Percentiles rank a stretch among this genome's conserved stretches.
These are phyloP conservation scores for Emmonsia crescens DNA, from an alignment of 2,329 filamentous ascomycete species.

Conservation along the genomic window DNA sequence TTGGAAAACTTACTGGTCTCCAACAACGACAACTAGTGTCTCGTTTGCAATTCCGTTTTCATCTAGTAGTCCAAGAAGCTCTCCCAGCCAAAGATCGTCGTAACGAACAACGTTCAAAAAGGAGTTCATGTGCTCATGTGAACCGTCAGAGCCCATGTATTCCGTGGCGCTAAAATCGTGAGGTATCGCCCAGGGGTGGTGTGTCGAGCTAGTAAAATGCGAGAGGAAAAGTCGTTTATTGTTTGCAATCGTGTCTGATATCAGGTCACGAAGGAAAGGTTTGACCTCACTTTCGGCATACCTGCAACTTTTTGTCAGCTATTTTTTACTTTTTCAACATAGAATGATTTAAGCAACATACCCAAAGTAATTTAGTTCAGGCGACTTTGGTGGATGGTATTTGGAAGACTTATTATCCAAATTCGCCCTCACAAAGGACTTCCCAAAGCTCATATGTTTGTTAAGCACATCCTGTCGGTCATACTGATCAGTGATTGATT, in stretches of 20 bases:
- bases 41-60: constrained; percentile 35
- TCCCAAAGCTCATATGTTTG: constrained; percentile 27
- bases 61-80: constrained; percentile 32
- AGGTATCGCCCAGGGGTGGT: constrained; percentile 36
- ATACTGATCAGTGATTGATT: constrained; percentile 23
- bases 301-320: constrained; percentile 11
- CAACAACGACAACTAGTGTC: constrained; percentile 38
- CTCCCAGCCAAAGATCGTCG: constrained; percentile 30
- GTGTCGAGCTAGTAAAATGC: constrained; percentile 26
- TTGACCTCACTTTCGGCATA: constrained; percentile 32
- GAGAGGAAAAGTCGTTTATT: constrained; percentile 22
- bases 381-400: constrained; percentile 21
- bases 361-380: constrained; percentile 36
- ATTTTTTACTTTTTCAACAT: background rate
- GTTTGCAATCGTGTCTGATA: constrained; percentile 18
- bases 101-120: constrained; percentile 36
- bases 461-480: constrained; percentile 22
- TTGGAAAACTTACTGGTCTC: constrained; percentile 28
- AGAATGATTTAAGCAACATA: constrained; percentile 15
- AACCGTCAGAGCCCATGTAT: constrained; percentile 18
- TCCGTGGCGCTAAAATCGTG: constrained; percentile 18
- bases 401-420: constrained; percentile 21
- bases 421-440: constrained; percentile 21
- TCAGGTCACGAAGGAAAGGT: constrained; percentile 23
- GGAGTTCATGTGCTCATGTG: constrained; percentile 30